These are phyloP conservation scores for Metschnikowia orientalis DNA, from an alignment of 805 yeast species.

Conservation along the genomic window DNA sequence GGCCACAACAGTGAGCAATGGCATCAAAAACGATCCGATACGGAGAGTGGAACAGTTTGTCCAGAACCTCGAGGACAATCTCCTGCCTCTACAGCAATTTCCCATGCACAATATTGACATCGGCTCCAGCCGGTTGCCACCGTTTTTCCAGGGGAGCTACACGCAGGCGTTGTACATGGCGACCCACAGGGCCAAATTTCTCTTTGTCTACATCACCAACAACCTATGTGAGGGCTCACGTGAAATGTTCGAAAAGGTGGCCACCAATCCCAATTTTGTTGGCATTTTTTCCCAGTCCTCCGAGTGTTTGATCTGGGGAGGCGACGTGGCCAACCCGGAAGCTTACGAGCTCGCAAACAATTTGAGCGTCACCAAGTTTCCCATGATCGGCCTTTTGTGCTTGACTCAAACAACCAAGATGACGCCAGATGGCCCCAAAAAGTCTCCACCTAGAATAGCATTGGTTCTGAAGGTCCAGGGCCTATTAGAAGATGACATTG, in stretches of 20 bases:
- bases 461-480: constrained; percentile 65
- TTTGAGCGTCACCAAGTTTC: constrained; percentile 66
- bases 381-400: constrained; percentile 76
- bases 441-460: constrained; percentile 53
- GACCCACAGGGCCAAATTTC: constrained; percentile 64
- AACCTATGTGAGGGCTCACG: constrained; percentile 62
- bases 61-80: constrained; percentile 46
- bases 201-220: constrained; percentile 70
- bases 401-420: constrained; percentile 53
- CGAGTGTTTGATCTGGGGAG: constrained; percentile 77
- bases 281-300: constrained; percentile 35
- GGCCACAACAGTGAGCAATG: constrained; percentile 14
- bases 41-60: constrained; percentile 50
- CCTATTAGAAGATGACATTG: constrained; percentile 39
- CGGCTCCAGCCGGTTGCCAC: constrained; percentile 25
- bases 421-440: constrained; percentile 53
- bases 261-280: constrained; percentile 49
- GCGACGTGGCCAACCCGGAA: constrained; percentile 76
- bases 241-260: constrained; percentile 48
- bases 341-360: constrained; percentile 78
- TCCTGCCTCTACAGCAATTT: constrained; percentile 23
- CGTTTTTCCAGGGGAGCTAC: constrained; percentile 70
- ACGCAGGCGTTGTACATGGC: constrained; percentile 72
- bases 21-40: constrained; percentile 42
- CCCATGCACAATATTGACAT: constrained; percentile 11